phyloP scores from a whole-genome alignment of 1,139 yeast species.

The Yamadazyma jaroonii region DNA sequence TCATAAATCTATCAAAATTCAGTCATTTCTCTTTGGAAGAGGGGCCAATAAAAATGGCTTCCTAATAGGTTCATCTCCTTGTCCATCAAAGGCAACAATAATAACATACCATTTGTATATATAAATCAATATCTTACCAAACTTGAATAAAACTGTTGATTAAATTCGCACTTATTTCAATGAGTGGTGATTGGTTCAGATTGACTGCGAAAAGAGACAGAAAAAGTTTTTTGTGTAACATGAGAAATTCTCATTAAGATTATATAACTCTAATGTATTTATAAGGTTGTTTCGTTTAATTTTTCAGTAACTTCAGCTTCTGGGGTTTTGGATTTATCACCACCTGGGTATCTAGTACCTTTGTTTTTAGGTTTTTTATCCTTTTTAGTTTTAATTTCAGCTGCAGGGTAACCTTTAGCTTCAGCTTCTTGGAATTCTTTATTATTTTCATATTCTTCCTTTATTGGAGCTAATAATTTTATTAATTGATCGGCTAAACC shows the following conservation, averaged over 20 bases:
- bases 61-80: too few species aligned
- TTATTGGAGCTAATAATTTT: conserved; percentile 77
- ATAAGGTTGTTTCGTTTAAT: conserved; percentile 18
- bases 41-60: too few species aligned
- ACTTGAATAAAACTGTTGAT: conserved; percentile 3
- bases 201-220: conserved; percentile 8
- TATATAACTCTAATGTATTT: background rate
- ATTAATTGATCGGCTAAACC: conserved; percentile 89
- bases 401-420: conserved; percentile 82
- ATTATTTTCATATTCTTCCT: conserved; percentile 59
- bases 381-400: conserved; percentile 61
- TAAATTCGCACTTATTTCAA: conserved; percentile 11
- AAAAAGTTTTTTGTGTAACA: background rate
- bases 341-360: conserved; percentile 83
- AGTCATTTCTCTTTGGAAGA: too few species aligned
- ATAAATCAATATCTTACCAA: background rate
- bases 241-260: background rate
- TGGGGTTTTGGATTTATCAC: conserved; percentile 13
- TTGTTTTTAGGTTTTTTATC: conserved; percentile 74
- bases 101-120: conserved; percentile 10
- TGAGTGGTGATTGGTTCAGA: conserved; percentile 11
- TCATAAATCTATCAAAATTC: too few species aligned
- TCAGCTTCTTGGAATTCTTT: conserved; percentile 75
- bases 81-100: too few species aligned
- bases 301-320: conserved; percentile 15